phyloP scores from a whole-genome alignment of 2,329 filamentous ascomycete species.

The Drechslerella dactyloides region DNA sequence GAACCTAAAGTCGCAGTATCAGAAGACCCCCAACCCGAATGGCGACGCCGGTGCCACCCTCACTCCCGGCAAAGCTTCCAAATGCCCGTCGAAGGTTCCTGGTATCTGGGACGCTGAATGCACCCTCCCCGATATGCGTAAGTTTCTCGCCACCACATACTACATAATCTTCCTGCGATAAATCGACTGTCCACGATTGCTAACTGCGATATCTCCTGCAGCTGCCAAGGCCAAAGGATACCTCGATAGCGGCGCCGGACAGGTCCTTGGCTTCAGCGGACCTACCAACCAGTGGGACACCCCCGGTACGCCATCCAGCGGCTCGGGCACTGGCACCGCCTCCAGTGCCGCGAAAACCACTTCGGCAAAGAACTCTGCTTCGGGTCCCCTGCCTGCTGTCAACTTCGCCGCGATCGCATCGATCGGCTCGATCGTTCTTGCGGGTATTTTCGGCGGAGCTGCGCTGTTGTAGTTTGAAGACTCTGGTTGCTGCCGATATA shows the following conservation, averaged over 20 bases:
- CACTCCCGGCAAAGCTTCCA: conserved; percentile 29
- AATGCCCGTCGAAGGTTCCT: conserved; percentile 25
- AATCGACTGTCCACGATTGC: neutral
- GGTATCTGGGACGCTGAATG: conserved; percentile 54
- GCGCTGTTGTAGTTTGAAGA: conserved; percentile 31
- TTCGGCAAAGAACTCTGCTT: conserved; percentile 17
- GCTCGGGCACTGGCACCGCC: conserved; percentile 12
- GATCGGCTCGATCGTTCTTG: conserved; percentile 37
- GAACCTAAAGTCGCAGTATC: conserved; percentile 61
- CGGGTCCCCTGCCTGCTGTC: conserved; percentile 19
- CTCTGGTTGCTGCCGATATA: neutral
- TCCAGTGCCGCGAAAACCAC: conserved; percentile 8
- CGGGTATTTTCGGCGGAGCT: conserved; percentile 36
- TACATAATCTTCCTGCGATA: neutral
- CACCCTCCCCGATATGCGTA: conserved; percentile 52
- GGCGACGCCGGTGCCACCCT: conserved; percentile 62
- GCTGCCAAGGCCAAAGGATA: conserved; percentile 30
- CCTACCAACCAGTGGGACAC: conserved; percentile 47
- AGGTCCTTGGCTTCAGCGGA: conserved; percentile 38
- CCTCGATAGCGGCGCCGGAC: conserved; percentile 28
- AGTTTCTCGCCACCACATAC: conserved; percentile 7
- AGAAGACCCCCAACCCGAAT: conserved; percentile 60
- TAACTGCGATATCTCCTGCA: conserved; percentile 5
- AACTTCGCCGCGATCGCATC: conserved; percentile 34
- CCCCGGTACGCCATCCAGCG: neutral